Conservation (phyloP, 441 rosid species). For the Pelargonium australe region DNA sequence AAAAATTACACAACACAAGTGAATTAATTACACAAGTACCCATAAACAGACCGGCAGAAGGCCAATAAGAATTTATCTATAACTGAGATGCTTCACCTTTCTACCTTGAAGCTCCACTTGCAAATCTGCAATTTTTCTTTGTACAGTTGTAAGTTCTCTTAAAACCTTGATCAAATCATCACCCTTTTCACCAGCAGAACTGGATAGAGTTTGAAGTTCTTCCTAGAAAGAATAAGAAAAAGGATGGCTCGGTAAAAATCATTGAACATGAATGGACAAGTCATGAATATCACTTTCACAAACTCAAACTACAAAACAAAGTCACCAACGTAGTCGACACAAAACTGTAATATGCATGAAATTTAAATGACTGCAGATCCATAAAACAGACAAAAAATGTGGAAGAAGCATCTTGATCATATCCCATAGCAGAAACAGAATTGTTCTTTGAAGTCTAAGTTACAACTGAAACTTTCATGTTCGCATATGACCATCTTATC, state of each 20-base stretch:
- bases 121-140: slow-evolving; percentile 81
- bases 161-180: slow-evolving; percentile 74
- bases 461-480: no score
- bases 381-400: neutral
- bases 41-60: neutral
- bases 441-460: no score
- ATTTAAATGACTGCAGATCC: neutral
- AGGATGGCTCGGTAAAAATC: neutral
- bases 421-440: no score
- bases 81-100: slow-evolving; percentile 43
- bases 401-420: no score
- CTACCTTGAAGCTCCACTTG: slow-evolving; percentile 98
- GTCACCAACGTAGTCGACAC: neutral
- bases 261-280: no score
- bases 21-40: neutral
- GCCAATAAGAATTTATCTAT: neutral
- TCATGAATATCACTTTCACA: neutral
- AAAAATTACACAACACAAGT: slow-evolving; percentile 18
- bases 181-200: slow-evolving; percentile 54
- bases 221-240: slow-evolving; percentile 37
- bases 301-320: neutral
- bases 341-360: neutral
- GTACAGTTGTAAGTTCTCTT: slow-evolving; percentile 72
- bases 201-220: slow-evolving; percentile 59
- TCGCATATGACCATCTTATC: no score